Percentiles rank a stretch among this genome's conserved stretches.
These are phyloP conservation scores for Chlamydomonas urium DNA, from an alignment of 139 green algal species.

Conservation along the genomic window DNA sequence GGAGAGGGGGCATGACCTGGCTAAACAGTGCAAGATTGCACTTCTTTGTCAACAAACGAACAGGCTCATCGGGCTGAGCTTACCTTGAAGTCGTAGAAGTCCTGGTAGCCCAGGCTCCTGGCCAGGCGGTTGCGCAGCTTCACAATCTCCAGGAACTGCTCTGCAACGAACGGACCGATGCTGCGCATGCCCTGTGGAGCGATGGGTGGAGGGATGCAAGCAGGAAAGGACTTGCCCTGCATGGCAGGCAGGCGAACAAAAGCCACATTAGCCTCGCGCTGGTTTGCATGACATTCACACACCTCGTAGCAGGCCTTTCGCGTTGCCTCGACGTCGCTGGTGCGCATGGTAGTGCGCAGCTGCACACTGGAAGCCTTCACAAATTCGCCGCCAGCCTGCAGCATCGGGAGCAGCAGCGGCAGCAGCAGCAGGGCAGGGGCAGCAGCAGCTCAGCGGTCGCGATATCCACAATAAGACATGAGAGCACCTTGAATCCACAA, in stretches of 20 bases:
- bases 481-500: no score
- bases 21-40: not conserved
- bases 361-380: constrained; percentile 31
- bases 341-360: constrained; percentile 72
- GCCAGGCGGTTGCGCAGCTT: constrained; percentile 76
- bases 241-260: no score
- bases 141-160: constrained; percentile 71
- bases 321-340: constrained; percentile 52
- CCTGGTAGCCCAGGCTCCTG: constrained; percentile 48
- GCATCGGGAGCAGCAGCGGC: no score
- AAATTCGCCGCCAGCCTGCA: constrained; percentile 10
- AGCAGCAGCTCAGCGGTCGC: no score
- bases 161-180: constrained; percentile 65
- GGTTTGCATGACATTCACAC: no score
- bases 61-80: no score
- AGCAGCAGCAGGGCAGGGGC: no score
- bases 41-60: not conserved
- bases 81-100: constrained; percentile 81
- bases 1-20: constrained; percentile 19
- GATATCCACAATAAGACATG: no score
- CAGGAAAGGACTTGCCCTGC: no score
- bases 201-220: no score
- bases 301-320: constrained; percentile 68
- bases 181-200: constrained; percentile 58
- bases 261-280: no score